Evolutionary conservation across 805 yeast species (phyloP), one percentile per base, ranked within the genome.

Genomic region (Ogataea populi-albae): DNA sequence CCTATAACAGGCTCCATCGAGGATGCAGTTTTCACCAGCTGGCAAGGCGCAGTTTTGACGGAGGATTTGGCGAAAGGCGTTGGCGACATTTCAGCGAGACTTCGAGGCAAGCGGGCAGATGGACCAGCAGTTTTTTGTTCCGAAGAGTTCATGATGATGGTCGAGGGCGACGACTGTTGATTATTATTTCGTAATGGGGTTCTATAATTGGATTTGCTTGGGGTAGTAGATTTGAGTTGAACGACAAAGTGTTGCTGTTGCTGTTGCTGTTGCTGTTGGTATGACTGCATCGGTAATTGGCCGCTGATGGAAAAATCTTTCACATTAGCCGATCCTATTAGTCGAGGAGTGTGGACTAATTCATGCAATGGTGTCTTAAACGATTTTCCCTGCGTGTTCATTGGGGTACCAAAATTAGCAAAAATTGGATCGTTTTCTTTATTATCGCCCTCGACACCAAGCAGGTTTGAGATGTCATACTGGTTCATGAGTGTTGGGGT

Each of bases 1-100:
- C 64, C 64, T 37, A 59, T 54, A 18, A 55, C 59, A 15, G 62
- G 62, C 35, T 53, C 61, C 38, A 52, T 39, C 11, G 50, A 43
- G 16, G 57, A 55, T 12, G 46, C 53, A 11, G 54, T 45, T 30
- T 50, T 45, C 15, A 55, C 49, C 26, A 55, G 39, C 31, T 52
- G 52, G 38, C 58, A 55, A 3, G 57, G 55, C 7, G 51, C 49
- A 14, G 50, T 32, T 31, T 53, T 41, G 37, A 44, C 37, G 6
- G 45, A 43, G 17, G 55, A 49, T 36, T 55, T 59, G n/a, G 53
- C 59, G n/a, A 47, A 40, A 19, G 64, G 64, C 4, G 64, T 59
- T 4, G 64, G 64, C 12, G 62, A 57, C 37, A 49, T 35, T 26
- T 59, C 57, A 2, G 30, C 19, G 8, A 27, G 21, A 8, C 9